Base-by-base conservation (phyloP, 2,329 filamentous ascomycete genomes). In the Plenodomus biglobosus region DNA sequence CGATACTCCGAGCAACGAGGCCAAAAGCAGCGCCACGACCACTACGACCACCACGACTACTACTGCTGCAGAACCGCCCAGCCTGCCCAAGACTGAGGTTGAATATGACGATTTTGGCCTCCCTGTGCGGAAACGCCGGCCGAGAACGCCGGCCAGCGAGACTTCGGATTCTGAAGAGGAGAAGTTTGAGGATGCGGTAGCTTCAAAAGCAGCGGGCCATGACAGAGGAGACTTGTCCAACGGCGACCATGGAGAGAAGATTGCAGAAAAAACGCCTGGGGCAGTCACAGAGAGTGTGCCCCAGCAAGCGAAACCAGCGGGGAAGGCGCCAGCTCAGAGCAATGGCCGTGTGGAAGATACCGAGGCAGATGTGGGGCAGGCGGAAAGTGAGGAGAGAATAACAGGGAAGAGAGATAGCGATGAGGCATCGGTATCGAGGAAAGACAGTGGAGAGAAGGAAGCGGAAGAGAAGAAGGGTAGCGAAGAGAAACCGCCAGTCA, bases 81-180 rank as follows among this genome's bases (percentile, higher is more conserved):
- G 39, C 19, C 45, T 49, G 16, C 32, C 46, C 13, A 52, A 52
- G 38, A 24, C 52, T 10, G 62, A 57, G 15, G 58, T 69, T 41
- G 82, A 86, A 62, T 73, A 84, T 50, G 86, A 90, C 68, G 86
- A 90, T 57, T 90, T 89, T 67, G 86, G 86, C 42, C 73, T 90
- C 55, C 85, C 85, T 16, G 79, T 86, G 53, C 78, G 76, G 66
- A 81, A 77, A 59, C 78, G 58, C 40, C 52, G 67, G 32, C 59
- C 60, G 20, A 61, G 61, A 41, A 62, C 59, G 24, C 62, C 62
- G 16, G 53, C 64, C 40, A 62, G 45, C 47, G 67, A 66, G 21
- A 59, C 52, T 35, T 58, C 61, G 10, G 63, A 66, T 17, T 52
- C 59, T 27, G 58, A 62, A 3, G 59, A 60, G 16, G 66, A 64